Conservation (phyloP, 345 rosid genomes). For the Camelina neglecta region DNA sequence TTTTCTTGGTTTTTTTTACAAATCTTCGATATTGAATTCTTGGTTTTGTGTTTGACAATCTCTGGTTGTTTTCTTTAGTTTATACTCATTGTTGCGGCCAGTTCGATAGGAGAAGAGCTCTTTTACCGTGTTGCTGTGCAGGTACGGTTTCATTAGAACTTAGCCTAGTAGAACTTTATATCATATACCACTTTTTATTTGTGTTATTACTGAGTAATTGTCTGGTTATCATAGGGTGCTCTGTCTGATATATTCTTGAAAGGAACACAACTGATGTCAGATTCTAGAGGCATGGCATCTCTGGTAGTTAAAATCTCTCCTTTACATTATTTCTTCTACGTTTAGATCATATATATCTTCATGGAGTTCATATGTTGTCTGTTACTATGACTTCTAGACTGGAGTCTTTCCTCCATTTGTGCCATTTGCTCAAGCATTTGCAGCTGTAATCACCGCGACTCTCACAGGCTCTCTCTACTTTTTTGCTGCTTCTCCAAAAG, state of each 20-base stretch:
- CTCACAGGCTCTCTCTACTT: constrained; percentile 93
- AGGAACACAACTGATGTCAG: constrained; percentile 69
- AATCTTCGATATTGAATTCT: background rate
- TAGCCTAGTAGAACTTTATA: background rate
- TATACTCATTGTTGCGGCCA: constrained; percentile 79
- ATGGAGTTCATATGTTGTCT: constrained; percentile 5
- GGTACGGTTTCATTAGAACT: constrained; percentile 49
- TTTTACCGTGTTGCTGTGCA: constrained; percentile 97
- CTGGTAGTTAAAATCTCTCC: constrained; percentile 56
- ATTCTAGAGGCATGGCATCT: constrained; percentile 81
- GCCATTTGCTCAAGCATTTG: constrained; percentile 97
- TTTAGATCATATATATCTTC: background rate
- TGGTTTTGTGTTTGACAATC: constrained; percentile 17
- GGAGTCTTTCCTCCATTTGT: constrained; percentile 94
- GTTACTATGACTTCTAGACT: constrained; percentile 49
- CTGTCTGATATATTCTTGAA: constrained; percentile 83
- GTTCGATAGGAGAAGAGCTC: constrained; percentile 98
- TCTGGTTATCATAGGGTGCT: constrained; percentile 64
- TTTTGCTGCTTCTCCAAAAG: constrained; percentile 91
- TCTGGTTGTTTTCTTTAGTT: constrained; percentile 54
- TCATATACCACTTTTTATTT: no score
- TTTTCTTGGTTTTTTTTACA: background rate
- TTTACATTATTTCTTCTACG: no score
- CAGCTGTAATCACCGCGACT: constrained; percentile 88
- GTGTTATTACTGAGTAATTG: background rate